Evolutionary conservation across 2,329 filamentous ascomycete genomes (phyloP).

Genomic region (Sporothrix pallida): DNA sequence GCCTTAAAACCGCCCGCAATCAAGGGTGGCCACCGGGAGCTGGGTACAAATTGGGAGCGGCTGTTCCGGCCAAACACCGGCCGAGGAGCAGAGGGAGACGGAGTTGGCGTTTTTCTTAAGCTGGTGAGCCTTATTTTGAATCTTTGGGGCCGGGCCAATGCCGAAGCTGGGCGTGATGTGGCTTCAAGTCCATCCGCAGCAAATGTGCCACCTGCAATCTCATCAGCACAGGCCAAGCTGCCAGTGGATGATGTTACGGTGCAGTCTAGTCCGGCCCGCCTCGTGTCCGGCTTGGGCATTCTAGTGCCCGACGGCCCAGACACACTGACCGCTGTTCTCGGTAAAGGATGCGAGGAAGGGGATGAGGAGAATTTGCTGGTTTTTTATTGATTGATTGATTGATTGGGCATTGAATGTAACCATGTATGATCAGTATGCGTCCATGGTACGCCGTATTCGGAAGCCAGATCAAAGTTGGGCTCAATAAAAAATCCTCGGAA

Average conservation of each 20-base stretch:
- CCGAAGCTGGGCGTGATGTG: not conserved
- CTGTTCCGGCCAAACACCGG: conserved; percentile 30
- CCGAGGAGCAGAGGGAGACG: not conserved
- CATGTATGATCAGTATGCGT: not conserved
- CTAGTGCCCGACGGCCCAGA: not conserved
- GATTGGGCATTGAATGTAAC: not conserved
- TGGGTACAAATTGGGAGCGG: conserved; percentile 29
- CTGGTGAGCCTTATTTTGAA: not conserved
- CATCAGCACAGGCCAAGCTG: not conserved
- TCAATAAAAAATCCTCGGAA: too few species aligned
- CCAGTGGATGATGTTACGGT: too few species aligned
- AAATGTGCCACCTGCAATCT: not conserved
- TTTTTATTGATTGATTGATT: conserved; percentile 29
- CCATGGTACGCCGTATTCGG: not conserved
- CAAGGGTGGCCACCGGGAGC: conserved; percentile 10
- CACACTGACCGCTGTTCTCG: not conserved
- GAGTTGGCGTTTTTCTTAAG: conserved; percentile 31
- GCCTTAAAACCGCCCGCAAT: conserved; percentile 16
- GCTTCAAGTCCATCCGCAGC: not conserved
- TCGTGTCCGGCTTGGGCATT: not conserved
- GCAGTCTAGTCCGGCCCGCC: not conserved
- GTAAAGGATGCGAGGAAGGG: conserved; percentile 13
- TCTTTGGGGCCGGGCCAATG: conserved; percentile 2
- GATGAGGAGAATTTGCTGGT: not conserved
- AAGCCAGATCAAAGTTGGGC: too few species aligned